These are phyloP conservation scores for Chytriomyces confervae DNA, from an alignment of 192 early-diverging fungal genomes.

Conservation along the genomic window DNA sequence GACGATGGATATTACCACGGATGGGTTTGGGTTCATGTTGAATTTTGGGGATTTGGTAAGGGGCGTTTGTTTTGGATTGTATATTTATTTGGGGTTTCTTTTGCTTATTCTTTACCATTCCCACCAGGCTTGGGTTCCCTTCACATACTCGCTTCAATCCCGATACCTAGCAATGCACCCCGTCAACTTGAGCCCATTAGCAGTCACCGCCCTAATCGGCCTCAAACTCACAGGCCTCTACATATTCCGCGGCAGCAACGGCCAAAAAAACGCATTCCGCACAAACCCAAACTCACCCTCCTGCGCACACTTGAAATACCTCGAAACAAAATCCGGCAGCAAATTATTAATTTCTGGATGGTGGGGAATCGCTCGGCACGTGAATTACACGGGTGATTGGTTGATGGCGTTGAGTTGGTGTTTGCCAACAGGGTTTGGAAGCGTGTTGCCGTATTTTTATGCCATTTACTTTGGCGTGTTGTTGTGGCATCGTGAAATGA, in stretches of 20 bases:
- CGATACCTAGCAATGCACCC: slow-evolving; percentile 82
- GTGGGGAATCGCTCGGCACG: slow-evolving; percentile 94
- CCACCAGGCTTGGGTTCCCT: slow-evolving; percentile 83
- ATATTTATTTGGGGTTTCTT: background rate
- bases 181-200: slow-evolving; percentile 50
- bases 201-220: slow-evolving; percentile 52
- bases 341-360: slow-evolving; percentile 84
- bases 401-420: slow-evolving; percentile 90
- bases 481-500: slow-evolving; percentile 83
- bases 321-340: slow-evolving; percentile 82
- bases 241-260: slow-evolving; percentile 90
- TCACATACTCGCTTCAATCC: slow-evolving; percentile 88
- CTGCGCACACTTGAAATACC: slow-evolving; percentile 77
- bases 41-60: slow-evolving; percentile 48
- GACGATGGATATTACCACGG: slow-evolving; percentile 97
- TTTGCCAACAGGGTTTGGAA: slow-evolving; percentile 80
- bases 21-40: slow-evolving; percentile 86
- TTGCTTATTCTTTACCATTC: background rate
- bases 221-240: slow-evolving; percentile 74
- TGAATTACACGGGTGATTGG: slow-evolving; percentile 97
- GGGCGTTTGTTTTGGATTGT: background rate
- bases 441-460: slow-evolving; percentile 92
- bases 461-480: slow-evolving; percentile 91
- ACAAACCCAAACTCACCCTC: slow-evolving; percentile 49
- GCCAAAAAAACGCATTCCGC: slow-evolving; percentile 89